phyloP scores from a whole-genome alignment of 2,329 filamentous ascomycete species.

The Cryphonectria naterciae region DNA sequence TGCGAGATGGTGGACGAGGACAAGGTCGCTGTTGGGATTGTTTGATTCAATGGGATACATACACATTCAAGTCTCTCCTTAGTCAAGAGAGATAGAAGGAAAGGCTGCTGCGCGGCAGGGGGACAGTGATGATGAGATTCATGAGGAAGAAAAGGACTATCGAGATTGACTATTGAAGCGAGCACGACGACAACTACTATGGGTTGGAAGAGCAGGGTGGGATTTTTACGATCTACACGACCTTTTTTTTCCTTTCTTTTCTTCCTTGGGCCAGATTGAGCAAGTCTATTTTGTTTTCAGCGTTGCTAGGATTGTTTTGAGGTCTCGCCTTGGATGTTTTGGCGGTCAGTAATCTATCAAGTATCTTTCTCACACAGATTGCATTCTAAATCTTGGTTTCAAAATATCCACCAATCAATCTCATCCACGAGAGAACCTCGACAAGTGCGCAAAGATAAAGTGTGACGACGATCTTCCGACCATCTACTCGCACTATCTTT shows the following conservation, averaged over 20 bases:
- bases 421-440: not conserved
- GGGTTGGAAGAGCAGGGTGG: not conserved
- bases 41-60: not conserved
- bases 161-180: not conserved
- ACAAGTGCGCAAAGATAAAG: not conserved
- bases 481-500: not conserved
- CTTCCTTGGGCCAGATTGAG: not conserved
- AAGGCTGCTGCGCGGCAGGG: not conserved
- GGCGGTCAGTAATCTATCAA: not conserved
- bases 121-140: not conserved
- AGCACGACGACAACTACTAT: not conserved
- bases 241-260: not conserved
- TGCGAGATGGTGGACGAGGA: conserved; percentile 40
- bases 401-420: not conserved
- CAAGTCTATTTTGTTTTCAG: not conserved
- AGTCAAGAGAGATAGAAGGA: too few relatives aligned
- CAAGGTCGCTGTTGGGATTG: conserved; percentile 32
- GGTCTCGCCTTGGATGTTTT: not conserved
- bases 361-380: not conserved
- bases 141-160: not conserved
- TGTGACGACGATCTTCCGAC: not conserved
- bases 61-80: too few relatives aligned
- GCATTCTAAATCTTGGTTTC: not conserved
- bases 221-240: not conserved
- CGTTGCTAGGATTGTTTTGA: not conserved